Percentiles rank a stretch among this genome's conserved stretches.
These are phyloP conservation scores for Purpureocillium lavendulum DNA, from an alignment of 2,329 filamentous ascomycete genomes.

Conservation along the genomic window DNA sequence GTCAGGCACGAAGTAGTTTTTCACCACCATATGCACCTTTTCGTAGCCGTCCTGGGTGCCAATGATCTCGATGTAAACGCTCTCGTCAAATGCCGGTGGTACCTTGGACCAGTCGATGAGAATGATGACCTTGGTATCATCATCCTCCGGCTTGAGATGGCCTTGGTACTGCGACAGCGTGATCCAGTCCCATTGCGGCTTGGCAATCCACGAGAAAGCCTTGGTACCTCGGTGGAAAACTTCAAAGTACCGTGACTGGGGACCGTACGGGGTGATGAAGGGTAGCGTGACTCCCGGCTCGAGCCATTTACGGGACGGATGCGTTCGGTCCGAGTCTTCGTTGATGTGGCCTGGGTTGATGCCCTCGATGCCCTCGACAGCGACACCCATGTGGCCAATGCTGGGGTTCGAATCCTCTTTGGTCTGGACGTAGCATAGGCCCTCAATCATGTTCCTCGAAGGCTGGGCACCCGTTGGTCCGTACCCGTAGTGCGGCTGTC, in stretches of 20 bases:
- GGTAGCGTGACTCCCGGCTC: constrained; percentile 19
- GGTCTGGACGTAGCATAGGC: constrained; percentile 44
- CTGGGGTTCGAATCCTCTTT: constrained; percentile 39
- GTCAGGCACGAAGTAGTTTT: constrained; percentile 15
- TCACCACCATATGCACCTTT: constrained; percentile 18
- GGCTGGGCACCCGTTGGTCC: constrained; percentile 19
- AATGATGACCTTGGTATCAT: constrained; percentile 20
- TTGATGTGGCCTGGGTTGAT: constrained; percentile 29
- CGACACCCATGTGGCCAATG: constrained; percentile 25
- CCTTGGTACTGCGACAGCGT: constrained; percentile 19
- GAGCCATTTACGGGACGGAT: constrained; percentile 27
- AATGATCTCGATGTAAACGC: constrained; percentile 24
- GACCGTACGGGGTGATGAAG: constrained; percentile 20
- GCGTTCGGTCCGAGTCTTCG: constrained; percentile 45
- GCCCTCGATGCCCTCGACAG: constrained; percentile 22
- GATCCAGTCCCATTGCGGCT: constrained; percentile 23
- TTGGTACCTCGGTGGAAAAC: constrained; percentile 24
- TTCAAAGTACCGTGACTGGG: constrained; percentile 22
- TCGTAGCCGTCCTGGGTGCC: constrained; percentile 30
- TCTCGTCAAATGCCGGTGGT: constrained; percentile 31
- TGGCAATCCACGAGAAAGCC: constrained; percentile 19
- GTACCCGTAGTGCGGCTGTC: constrained; percentile 41
- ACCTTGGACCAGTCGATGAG: constrained; percentile 26
- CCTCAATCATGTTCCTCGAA: constrained; percentile 44
- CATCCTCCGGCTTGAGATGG: constrained; percentile 19